These are phyloP conservation scores for Antitrichia curtipendula DNA, from an alignment of 225 moss, liverwort and hornwort species.

Conservation along the genomic window DNA sequence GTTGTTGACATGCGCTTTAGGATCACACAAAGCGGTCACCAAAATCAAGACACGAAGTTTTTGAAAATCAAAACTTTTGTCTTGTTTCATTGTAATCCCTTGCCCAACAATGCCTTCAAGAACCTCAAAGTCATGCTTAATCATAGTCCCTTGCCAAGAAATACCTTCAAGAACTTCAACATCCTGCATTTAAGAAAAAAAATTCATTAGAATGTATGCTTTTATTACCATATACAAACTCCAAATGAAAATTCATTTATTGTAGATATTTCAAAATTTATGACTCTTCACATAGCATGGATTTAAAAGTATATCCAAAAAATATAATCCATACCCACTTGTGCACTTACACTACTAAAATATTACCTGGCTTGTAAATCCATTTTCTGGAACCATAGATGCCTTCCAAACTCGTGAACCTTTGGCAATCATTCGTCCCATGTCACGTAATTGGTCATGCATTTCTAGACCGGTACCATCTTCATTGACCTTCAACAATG, in stretches of 20 bases:
- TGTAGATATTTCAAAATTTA: neutral
- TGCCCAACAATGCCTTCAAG: neutral
- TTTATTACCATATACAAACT: neutral
- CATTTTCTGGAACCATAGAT: neutral
- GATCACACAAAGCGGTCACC: fast-evolving
- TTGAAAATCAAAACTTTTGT: neutral
- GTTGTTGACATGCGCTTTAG: too few relatives aligned
- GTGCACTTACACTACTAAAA: fast-evolving
- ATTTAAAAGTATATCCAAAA: neutral
- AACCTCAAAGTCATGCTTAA: neutral
- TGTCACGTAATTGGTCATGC: neutral
- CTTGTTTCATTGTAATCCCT: fast-evolving
- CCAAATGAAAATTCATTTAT: neutral
- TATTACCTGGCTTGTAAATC: neutral
- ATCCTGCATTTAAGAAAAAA: neutral
- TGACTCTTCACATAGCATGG: neutral
- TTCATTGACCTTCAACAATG: neutral
- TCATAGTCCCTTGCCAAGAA: neutral
- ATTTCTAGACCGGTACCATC: neutral
- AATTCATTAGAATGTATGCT: neutral
- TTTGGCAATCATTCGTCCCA: neutral
- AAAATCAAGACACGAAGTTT: neutral
- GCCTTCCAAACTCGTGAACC: neutral
- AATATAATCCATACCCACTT: neutral
- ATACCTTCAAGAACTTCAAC: neutral